Base-by-base conservation (phyloP, 345 rosid genomes). In the Tarenaya hassleriana region DNA sequence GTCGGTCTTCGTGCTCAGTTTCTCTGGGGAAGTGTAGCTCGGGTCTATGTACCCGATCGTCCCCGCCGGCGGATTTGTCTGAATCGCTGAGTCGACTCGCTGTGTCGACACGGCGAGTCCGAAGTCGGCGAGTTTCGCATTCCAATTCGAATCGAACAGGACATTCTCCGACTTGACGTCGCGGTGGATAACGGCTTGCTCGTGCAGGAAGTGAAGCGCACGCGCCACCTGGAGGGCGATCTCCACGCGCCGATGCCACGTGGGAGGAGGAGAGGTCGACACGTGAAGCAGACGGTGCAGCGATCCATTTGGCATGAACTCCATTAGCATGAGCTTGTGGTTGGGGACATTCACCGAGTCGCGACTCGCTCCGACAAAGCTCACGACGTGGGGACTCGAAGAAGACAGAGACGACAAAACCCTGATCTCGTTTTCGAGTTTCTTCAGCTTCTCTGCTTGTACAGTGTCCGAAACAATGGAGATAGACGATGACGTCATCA, bases 11-110 rank as follows among this genome's bases (percentile, higher is more conserved):
- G 63, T 59, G 69, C 86, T 80, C 6, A 88, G 57, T 18, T 77
- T 73, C 31, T 59, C 47, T 6, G 84, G 83, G 0, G 56, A 61
- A 18, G 82, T 80, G 71, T 82, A 84, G 31, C 59, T 31, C 47
- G 95, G 95, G 66, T 88, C 97, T 50, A 88, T 18, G 57, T 85
- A 85, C 10, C 95, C 95, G 1, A 85, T 73, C 0, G 97, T 88
- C 1, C 97, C 95, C 0, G 92, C 95, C 0, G 94, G 56, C 35
- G 58, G 64, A 11, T 1, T 46, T 10, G 29, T 33, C 71, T 4
- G 76, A 72, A 20, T 81, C 3, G 45, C 27, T 65, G 5, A 77
- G 70, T 60, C 79, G 4, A 39, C 60, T 42, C 37, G 27, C 29
- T 24, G 29, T 5, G 29, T 24, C 35, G 20, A 35, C 33, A 79